Evolutionary conservation across 805 yeast genomes (phyloP).

Genomic region (Zygosaccharomyces bailii): DNA sequence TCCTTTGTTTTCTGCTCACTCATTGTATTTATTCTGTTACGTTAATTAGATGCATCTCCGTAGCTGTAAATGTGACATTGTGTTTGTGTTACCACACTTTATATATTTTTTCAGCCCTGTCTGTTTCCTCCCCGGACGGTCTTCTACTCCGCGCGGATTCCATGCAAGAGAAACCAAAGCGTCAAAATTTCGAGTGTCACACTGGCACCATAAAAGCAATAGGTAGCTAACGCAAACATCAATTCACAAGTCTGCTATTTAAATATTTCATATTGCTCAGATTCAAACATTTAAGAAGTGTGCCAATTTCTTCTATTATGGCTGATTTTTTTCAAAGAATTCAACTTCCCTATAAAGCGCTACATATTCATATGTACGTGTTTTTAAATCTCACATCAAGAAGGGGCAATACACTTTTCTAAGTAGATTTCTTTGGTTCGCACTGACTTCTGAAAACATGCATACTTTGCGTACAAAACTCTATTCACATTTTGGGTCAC

Average conservation of each 20-base stretch:
- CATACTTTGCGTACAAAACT: background rate
- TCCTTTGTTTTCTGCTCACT: background rate
- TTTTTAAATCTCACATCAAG: background rate
- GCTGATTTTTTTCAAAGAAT: background rate
- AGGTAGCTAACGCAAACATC: background rate
- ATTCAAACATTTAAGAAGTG: background rate
- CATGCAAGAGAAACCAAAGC: background rate
- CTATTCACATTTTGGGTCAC: background rate
- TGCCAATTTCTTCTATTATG: background rate
- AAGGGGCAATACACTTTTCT: background rate
- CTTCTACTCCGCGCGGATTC: background rate
- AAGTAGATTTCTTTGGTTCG: background rate
- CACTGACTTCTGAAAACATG: background rate
- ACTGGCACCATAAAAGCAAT: background rate
- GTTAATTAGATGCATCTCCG: background rate
- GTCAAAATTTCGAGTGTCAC: background rate
- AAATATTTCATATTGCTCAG: background rate
- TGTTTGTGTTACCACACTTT: background rate
- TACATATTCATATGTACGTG: background rate
- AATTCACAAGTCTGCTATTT: background rate
- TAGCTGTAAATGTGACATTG: background rate
- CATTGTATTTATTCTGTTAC: background rate
- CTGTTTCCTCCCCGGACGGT: background rate
- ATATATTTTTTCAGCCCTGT: background rate
- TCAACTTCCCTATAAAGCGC: background rate